Conservation (phyloP, 2,329 filamentous ascomycete genomes). For the Ophidiomyces ophidiicola region DNA sequence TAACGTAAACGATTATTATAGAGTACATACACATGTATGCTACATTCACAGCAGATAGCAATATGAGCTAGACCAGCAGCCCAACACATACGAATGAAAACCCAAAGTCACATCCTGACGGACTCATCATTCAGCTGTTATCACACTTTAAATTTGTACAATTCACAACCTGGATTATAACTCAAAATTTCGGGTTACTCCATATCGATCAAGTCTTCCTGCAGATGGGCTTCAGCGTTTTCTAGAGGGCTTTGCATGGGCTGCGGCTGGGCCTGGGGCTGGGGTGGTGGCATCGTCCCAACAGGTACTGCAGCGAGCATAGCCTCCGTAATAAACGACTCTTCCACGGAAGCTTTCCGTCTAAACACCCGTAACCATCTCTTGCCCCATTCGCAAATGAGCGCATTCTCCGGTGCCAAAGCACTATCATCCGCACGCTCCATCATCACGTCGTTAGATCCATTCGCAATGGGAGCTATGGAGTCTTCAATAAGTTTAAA, state of each 20-base stretch:
- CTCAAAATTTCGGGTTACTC: too few relatives aligned
- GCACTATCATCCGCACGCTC: constrained; percentile 48
- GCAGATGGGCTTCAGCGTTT: background rate
- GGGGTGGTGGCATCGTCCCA: constrained; percentile 27
- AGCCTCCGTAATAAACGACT: constrained; percentile 52
- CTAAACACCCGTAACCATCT: constrained; percentile 79
- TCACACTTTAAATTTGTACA: too few relatives aligned
- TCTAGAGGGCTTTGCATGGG: background rate
- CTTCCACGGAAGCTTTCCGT: constrained; percentile 72
- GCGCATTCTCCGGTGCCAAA: constrained; percentile 44
- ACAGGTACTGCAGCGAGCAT: constrained; percentile 38
- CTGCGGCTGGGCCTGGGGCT: constrained; percentile 7
- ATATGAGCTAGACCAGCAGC: too few relatives aligned
- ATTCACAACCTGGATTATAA: too few relatives aligned
- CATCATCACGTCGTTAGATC: constrained; percentile 62
- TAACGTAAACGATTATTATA: too few relatives aligned
- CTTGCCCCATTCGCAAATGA: constrained; percentile 67
- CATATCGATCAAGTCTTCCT: constrained; percentile 2
- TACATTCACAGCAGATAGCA: too few relatives aligned
- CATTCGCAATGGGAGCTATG: constrained; percentile 57
- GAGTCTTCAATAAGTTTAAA: constrained; percentile 73
- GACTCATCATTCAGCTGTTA: too few relatives aligned
- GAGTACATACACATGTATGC: too few relatives aligned
- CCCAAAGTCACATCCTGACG: too few relatives aligned
- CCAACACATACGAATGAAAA: too few relatives aligned